Evolutionary conservation across 148 eudicot genomes (phyloP).

Genomic region (Linanthus parryae): DNA sequence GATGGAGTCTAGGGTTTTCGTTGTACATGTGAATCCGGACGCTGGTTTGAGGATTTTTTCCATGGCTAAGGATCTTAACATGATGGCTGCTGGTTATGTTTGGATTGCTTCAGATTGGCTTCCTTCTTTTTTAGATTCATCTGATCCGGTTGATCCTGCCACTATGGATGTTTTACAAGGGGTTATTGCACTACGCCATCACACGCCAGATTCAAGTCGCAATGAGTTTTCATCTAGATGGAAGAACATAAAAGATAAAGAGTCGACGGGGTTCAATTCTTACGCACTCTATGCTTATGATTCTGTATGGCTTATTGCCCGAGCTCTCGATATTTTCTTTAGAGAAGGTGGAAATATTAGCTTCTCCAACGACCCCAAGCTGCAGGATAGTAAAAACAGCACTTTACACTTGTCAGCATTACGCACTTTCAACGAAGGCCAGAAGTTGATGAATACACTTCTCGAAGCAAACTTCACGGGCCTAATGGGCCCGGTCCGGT

Average conservation of each 20-base stretch:
- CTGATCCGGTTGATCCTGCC: constrained; percentile 22
- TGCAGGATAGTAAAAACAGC: constrained; percentile 34
- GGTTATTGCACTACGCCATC: constrained; percentile 67
- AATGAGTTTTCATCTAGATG: constrained; percentile 36
- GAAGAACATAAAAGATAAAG: constrained; percentile 39
- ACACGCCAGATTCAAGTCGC: constrained; percentile 61
- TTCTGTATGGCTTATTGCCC: constrained; percentile 75
- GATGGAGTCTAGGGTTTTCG: constrained; percentile 71
- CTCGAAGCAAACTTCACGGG: constrained; percentile 42
- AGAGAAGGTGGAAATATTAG: constrained; percentile 43
- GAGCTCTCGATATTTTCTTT: constrained; percentile 58
- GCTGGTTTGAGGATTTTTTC: constrained; percentile 59
- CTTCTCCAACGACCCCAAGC: constrained; percentile 50
- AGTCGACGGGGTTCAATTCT: constrained; percentile 45
- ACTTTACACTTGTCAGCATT: constrained; percentile 43
- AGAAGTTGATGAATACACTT: constrained; percentile 43
- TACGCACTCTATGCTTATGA: constrained; percentile 88
- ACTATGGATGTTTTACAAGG: constrained; percentile 58
- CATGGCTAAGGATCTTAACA: constrained; percentile 58
- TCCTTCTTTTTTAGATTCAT: constrained; percentile 54
- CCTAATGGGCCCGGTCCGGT: constrained; percentile 46
- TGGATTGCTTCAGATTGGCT: constrained; percentile 98
- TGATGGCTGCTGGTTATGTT: constrained; percentile 69
- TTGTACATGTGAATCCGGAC: constrained; percentile 89
- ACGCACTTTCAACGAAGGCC: constrained; percentile 56